These are phyloP conservation scores for Pseudocercospora musae DNA, from an alignment of 2,329 filamentous ascomycete genomes.

Conservation along the genomic window DNA sequence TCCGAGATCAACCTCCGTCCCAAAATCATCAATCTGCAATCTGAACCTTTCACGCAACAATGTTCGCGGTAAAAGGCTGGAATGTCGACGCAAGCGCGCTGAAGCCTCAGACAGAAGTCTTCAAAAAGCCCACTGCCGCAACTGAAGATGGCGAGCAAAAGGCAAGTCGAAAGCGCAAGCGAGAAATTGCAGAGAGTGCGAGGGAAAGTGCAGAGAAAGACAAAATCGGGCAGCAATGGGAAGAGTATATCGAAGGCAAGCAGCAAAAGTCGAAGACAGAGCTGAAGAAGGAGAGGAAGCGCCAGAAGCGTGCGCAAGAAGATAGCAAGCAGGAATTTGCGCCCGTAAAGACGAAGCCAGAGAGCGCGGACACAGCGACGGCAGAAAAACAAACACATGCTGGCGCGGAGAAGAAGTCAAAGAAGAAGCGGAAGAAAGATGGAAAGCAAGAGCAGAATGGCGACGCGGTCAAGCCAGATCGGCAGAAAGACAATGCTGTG, in stretches of 20 bases:
- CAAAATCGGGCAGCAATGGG: slow-evolving; percentile 77
- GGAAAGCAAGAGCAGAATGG: slow-evolving; percentile 30
- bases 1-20: neutral
- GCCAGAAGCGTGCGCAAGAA: slow-evolving; percentile 13
- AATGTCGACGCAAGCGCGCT: slow-evolving; percentile 70
- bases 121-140: slow-evolving; percentile 31
- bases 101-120: slow-evolving; percentile 61
- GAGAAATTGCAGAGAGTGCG: slow-evolving; percentile 44
- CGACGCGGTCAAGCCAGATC: slow-evolving; percentile 1
- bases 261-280: slow-evolving; percentile 34
- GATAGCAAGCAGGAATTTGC: slow-evolving; percentile 2
- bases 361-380: slow-evolving; percentile 17
- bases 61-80: slow-evolving; percentile 97
- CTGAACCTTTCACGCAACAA: slow-evolving; percentile 36
- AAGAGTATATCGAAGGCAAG: slow-evolving; percentile 72
- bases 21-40: slow-evolving; percentile 3
- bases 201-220: slow-evolving; percentile 48
- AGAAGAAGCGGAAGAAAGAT: slow-evolving; percentile 25
- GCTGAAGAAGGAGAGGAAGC: slow-evolving; percentile 21
- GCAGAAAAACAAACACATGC: slow-evolving; percentile 5
- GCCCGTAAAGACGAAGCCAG: slow-evolving; percentile 32
- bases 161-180: slow-evolving; percentile 40
- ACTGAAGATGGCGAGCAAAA: slow-evolving; percentile 53
- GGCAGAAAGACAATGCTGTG: slow-evolving; percentile 19
- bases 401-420: slow-evolving; percentile 33